Percentiles rank a stretch among this genome's conserved stretches.
These are phyloP conservation scores for Bryoglossum gracile DNA, from an alignment of 495 filamentous ascomycete species.

Conservation along the genomic window DNA sequence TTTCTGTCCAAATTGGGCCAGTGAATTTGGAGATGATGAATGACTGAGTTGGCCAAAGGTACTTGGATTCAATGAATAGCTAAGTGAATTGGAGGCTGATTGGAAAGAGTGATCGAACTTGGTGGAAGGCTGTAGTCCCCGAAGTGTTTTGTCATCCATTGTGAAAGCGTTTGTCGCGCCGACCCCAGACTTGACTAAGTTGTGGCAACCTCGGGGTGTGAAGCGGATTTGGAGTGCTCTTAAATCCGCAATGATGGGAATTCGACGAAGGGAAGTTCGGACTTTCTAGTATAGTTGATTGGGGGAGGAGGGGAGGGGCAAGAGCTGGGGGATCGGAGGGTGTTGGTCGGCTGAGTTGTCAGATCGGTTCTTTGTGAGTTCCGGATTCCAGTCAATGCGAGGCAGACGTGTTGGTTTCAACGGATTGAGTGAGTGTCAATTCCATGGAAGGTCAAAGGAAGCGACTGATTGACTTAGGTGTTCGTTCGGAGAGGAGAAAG, in stretches of 20 bases:
- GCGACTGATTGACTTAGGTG: slow-evolving; percentile 1
- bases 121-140: slow-evolving; percentile 24
- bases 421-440: slow-evolving; percentile 8
- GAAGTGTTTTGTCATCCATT: slow-evolving; percentile 22
- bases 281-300: slow-evolving; percentile 9
- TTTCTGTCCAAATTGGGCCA: too few relatives aligned
- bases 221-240: slow-evolving; percentile 15
- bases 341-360: slow-evolving; percentile 7
- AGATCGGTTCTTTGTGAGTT: slow-evolving; percentile 24
- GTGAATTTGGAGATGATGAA: too few relatives aligned
- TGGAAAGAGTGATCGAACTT: slow-evolving; percentile 21
- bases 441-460: slow-evolving; percentile 2
- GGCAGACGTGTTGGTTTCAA: slow-evolving; percentile 4
- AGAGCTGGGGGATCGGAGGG: neutral
- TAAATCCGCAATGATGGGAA: slow-evolving; percentile 17
- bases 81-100: too few relatives aligned
- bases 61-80: too few relatives aligned
- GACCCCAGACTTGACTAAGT: slow-evolving; percentile 4
- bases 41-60: too few relatives aligned
- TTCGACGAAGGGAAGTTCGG: slow-evolving; percentile 1
- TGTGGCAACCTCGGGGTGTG: slow-evolving; percentile 18
- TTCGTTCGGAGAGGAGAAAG: neutral
- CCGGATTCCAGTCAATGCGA: slow-evolving; percentile 25
- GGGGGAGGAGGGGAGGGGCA: too few relatives aligned
- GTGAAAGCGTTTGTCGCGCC: slow-evolving; percentile 11